phyloP scores from a whole-genome alignment of 495 filamentous ascomycete species.

The Copromyces sp. region DNA sequence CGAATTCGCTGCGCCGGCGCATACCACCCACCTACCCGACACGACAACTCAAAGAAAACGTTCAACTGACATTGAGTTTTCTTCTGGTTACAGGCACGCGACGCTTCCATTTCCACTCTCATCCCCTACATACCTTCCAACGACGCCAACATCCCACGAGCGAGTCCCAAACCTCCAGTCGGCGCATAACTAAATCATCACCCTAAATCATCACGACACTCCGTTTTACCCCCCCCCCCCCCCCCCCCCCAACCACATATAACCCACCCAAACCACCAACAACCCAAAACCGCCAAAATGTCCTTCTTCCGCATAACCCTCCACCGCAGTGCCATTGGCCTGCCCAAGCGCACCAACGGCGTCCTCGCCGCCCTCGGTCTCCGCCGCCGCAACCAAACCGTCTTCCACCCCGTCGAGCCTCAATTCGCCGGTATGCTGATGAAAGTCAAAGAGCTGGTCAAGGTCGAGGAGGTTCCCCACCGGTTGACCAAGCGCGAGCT shows the following conservation, averaged over 20 bases:
- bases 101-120: not conserved
- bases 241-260: not conserved
- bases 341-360: conserved; percentile 69
- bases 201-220: no score
- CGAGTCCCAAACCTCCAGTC: not conserved
- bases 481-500: conserved; percentile 65
- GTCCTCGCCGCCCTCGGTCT: conserved; percentile 85
- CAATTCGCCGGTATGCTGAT: conserved; percentile 91
- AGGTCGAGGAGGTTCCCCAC: conserved; percentile 70
- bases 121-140: not conserved
- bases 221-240: no score
- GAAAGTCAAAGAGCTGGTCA: conserved; percentile 92
- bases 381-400: conserved; percentile 74
- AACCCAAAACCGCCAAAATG: conserved; percentile 58
- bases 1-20: not conserved
- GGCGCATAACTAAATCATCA: not conserved
- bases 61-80: not conserved
- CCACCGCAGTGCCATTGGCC: conserved; percentile 83
- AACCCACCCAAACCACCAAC: not conserved
- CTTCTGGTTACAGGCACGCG: not conserved
- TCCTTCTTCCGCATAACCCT: conserved; percentile 93
- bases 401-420: conserved; percentile 80
- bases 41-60: not conserved
- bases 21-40: not conserved
- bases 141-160: not conserved